Evolutionary conservation across 2,329 filamentous ascomycete genomes (phyloP).

Genomic region (Stemphylium vesicarium): DNA sequence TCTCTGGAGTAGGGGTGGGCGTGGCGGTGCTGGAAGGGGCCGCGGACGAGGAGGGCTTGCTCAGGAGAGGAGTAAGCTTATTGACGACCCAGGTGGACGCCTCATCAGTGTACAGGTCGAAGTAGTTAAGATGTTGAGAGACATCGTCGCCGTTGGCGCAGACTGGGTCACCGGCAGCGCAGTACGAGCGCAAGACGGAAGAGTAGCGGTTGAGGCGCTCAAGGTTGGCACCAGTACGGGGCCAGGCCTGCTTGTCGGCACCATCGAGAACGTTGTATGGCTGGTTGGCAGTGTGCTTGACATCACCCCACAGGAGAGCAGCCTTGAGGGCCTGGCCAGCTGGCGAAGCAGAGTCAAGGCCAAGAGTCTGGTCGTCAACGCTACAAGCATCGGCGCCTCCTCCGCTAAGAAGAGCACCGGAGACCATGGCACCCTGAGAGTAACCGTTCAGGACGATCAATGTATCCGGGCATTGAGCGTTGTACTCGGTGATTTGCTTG

Average conservation of each 20-base stretch:
- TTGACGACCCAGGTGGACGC: slow-evolving; percentile 8
- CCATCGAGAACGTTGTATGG: slow-evolving; percentile 13
- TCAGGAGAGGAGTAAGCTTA: slow-evolving; percentile 10
- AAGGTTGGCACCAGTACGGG: slow-evolving; percentile 9
- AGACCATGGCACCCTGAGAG: slow-evolving; percentile 13
- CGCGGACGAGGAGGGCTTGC: slow-evolving; percentile 3
- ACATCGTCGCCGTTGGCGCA: neutral
- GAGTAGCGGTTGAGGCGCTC: slow-evolving; percentile 6
- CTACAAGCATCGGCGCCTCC: slow-evolving; percentile 9
- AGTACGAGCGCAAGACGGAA: slow-evolving; percentile 11
- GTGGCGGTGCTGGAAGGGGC: neutral
- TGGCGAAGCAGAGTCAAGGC: slow-evolving; percentile 1
- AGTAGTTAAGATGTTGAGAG: slow-evolving; percentile 12
- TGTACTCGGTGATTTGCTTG: slow-evolving; percentile 14
- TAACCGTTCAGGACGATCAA: slow-evolving; percentile 10
- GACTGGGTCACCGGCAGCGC: slow-evolving; percentile 8
- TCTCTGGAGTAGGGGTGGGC: neutral
- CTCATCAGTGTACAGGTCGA: slow-evolving; percentile 9
- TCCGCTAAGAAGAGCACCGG: slow-evolving; percentile 7
- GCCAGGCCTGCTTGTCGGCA: slow-evolving; percentile 10
- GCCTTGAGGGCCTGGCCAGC: slow-evolving; percentile 12
- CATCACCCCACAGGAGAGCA: slow-evolving; percentile 8
- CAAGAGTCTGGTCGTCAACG: slow-evolving; percentile 5
- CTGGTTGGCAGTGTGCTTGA: slow-evolving; percentile 13
- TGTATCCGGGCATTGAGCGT: slow-evolving; percentile 7